Base-by-base conservation (phyloP, 495 filamentous ascomycete genomes). In the Tuber indicum region DNA sequence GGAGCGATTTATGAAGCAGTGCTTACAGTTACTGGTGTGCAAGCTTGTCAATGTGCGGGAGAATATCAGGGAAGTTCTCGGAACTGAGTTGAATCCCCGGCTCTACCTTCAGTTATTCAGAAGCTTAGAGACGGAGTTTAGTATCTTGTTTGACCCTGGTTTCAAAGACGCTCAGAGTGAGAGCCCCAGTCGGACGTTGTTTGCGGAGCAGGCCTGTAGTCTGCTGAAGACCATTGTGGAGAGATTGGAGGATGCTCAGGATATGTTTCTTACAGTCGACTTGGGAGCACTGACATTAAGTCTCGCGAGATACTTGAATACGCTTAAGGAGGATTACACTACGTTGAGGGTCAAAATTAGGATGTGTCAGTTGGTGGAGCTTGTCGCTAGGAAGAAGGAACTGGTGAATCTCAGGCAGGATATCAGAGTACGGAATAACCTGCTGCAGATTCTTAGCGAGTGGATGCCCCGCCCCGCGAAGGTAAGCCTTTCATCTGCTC, bases 371-470 rank as follows among this genome's bases (percentile, higher is more conserved):
- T 82, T 91, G 36, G 90, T 88, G 77, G 90, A 91, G 75, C 86
- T 88, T 9, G 88, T 91, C 47, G 89, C 88, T 26, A 88, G 86
- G 84, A 89, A 90, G 79, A 91, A 91, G 76, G 89, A 91, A 78
- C 87, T 90, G 47, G 84, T 91, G 45, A 91, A 91, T 75, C 86
- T 91, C 43, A 85, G 90, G 52, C 90, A 91, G 72, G 90, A 91
- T 78, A 88, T 91, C 69, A 86, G 89, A 41, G 90, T 90, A 73
- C 85, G 90, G 47, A 91, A 91, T 75, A 89, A 91, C 77, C 82
- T 91, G 21, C 84, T 91, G 26, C 89, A 90, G 78, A 89, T 90
- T 74, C 87, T 90, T 66, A 90, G 89, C 70, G 86, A 87, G 72
- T 91, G 90, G 90, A 91, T 91, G 79, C 88, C 88, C 32, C 84